Base-by-base conservation (phyloP, 2,329 filamentous ascomycete species). In the Colletotrichum godetiae region DNA sequence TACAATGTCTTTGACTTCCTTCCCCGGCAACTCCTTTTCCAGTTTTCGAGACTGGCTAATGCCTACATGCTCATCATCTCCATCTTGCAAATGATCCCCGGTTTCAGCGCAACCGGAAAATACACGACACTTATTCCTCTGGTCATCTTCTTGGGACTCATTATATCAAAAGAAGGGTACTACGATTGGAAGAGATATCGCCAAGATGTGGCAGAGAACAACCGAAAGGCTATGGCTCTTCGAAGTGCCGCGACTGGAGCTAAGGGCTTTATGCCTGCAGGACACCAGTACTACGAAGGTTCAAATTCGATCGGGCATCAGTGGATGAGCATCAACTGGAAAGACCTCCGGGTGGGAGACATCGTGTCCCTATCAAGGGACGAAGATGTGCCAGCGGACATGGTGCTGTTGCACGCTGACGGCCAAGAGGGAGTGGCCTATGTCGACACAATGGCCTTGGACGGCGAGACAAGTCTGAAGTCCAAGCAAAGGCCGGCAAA, bases 21-120 rank as follows among this genome's bases (percentile, higher is more conserved):
- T n/a, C 95, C 95, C 3, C 93, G 94, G 74, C 95, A 97, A 80
- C 81, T 97, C 13, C 88, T 95, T 73, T 95, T 95, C 66, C 95
- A 97, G 78, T 97, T 97, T 79, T 93, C 94, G 8, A 93, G 95
- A 74, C 84, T 97, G 56, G 93, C 93, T 76, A 97, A 97, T 82
- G 96, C 97, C 78, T 90, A 97, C 82, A 97, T 97, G 81, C 87
- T 97, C 68, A 91, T 93, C 76, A 91, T 97, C 76, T 94, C 94
- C 52, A 92, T 97, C 74, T 87, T 95, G 64, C 95, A 97, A 82
- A 94, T 93, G 84, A 80, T 95, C 78, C 93, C 93, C 13, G 92
- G 91, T 24, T 85, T 95, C 66, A 94, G 92, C 81, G 95, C 93
- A 3, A 95, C 93, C 11, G 93, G 93, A 80, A 92, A 81, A 57